Evolutionary conservation across 2,329 filamentous ascomycete genomes (phyloP), one percentile per base, ranked within the genome.

Genomic region (Pseudofabraea citricarpa): DNA sequence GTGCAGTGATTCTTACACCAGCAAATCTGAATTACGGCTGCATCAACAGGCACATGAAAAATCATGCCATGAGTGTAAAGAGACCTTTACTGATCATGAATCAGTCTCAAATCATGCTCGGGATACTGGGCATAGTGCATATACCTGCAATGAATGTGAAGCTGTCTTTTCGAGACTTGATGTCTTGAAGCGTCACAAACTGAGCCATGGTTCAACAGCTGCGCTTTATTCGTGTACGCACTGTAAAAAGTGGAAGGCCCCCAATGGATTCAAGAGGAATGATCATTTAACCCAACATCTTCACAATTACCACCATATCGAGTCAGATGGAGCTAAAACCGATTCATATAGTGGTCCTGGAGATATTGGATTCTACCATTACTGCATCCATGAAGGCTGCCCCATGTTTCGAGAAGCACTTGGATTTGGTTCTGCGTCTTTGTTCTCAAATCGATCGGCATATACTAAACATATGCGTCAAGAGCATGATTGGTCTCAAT

Each of bases 221-320:
- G 12, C 43, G 44, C 47, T 41, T 2, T 59, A 49, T 24, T 53
- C 57, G 4, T 67, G 64, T 21, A 40, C 29, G 0, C 50, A 55
- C 27, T 65, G 63, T 49, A 62, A 54, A 35, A 52, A 43, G 13
- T 51, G 63, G 35, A 55, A 52, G 10, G 60, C 56, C 5, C 49
- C 52, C 6, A 40, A 56, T 4, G 57, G 56, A 3, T 66, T 67
- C 40, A 55, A 51, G 21, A 57, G 64, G 16, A 56, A 50, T 6
- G 63, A 66, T 33, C 63, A 67, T 38, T 49, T 66, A 0, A 43
- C 53, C 2, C 63, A 66, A 19, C 64, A 66, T 38, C 43, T 65
- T 22, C 48, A 46, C 3, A 52, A 53, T 0, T 65, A 64, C 21
- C 64, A 66, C 48, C 55, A 59, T 22, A 55, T 61, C 16, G 54